Evolutionary conservation across 1,139 yeast species (phyloP).

Genomic region (Nematodospora anomalae): DNA sequence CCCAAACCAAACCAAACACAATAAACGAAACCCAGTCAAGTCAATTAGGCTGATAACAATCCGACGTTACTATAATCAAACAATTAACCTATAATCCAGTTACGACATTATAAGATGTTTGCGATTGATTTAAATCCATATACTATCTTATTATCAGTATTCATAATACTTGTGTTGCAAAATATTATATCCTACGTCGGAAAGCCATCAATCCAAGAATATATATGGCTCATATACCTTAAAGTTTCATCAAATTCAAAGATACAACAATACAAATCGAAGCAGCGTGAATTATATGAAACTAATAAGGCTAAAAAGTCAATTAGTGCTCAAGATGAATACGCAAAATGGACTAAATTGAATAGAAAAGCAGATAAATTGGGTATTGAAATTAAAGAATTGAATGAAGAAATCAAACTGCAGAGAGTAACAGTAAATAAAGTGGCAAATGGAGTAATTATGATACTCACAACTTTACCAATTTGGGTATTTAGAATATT

Average conservation of each 20-base stretch:
- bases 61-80: too few species aligned
- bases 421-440: conserved; percentile 41
- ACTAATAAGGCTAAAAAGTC: conserved; percentile 54
- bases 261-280: conserved; percentile 33
- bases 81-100: too few species aligned
- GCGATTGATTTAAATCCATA: conserved; percentile 31
- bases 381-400: conserved; percentile 48
- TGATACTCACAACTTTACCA: conserved; percentile 40
- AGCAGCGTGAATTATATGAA: conserved; percentile 47
- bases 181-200: conserved; percentile 35
- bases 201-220: conserved; percentile 32
- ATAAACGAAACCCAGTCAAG: too few species aligned
- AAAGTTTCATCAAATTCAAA: conserved; percentile 23
- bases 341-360: conserved; percentile 93
- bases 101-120: conserved; percentile 31
- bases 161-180: conserved; percentile 33
- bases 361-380: conserved; percentile 70
- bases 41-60: too few species aligned
- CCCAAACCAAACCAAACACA: too few species aligned
- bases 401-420: conserved; percentile 37
- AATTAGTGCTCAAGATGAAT: conserved; percentile 87
- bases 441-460: conserved; percentile 26
- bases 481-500: conserved; percentile 52
- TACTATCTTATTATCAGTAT: conserved; percentile 27
- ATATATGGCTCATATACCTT: conserved; percentile 43